Evolutionary conservation across 2,329 filamentous ascomycete species (phyloP).

Genomic region (Xylaria arbuscula): DNA sequence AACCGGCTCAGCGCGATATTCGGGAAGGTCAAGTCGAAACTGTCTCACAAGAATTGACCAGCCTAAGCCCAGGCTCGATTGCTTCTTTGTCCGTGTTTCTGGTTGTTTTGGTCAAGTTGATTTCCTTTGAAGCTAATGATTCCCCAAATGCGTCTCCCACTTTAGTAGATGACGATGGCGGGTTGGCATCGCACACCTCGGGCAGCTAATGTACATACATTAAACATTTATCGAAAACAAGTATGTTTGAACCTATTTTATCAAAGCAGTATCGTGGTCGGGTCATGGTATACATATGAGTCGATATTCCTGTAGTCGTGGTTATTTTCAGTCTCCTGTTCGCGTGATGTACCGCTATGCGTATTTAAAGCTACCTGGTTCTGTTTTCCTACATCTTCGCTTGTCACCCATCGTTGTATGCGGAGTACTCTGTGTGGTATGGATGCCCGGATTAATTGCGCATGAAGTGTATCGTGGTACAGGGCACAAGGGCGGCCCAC

Average conservation of each 20-base stretch:
- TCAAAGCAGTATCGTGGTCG: slow-evolving; percentile 11
- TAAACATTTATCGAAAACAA: slow-evolving; percentile 39
- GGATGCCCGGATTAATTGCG: neutral
- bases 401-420: neutral
- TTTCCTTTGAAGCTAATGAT: slow-evolving; percentile 46
- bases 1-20: slow-evolving; percentile 72
- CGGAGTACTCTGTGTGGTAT: neutral
- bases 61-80: slow-evolving; percentile 18
- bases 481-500: neutral
- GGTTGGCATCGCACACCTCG: slow-evolving; percentile 38
- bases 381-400: neutral
- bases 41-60: slow-evolving; percentile 49
- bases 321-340: neutral
- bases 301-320: slow-evolving; percentile 1
- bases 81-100: slow-evolving; percentile 32
- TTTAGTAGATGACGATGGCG: slow-evolving; percentile 39
- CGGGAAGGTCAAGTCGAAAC: slow-evolving; percentile 64
- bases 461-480: neutral
- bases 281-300: neutral
- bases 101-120: slow-evolving; percentile 37
- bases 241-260: slow-evolving; percentile 19
- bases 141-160: slow-evolving; percentile 48
- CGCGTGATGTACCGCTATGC: neutral
- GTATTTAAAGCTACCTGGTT: neutral
- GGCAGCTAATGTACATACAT: slow-evolving; percentile 44